A percentile compares a stretch with the other conserved stretches of the same genome.
These are phyloP conservation scores for Pichia sp. DNA, from an alignment of 1,139 yeast species.

Conservation along the genomic window DNA sequence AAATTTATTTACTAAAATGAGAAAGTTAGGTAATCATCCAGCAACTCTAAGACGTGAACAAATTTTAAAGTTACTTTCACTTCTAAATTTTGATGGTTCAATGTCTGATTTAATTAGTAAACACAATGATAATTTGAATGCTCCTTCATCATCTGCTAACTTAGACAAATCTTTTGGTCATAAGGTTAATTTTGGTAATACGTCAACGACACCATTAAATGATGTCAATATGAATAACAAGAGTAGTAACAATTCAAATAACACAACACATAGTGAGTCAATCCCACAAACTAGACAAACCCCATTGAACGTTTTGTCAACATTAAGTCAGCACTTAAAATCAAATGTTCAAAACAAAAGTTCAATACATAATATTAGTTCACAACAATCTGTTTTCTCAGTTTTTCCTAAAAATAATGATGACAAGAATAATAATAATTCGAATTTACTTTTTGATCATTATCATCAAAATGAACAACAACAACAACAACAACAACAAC, in stretches of 20 bases:
- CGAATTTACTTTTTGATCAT: neutral
- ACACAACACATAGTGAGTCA: neutral
- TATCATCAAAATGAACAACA: neutral
- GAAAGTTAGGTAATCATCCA: constrained; percentile 69
- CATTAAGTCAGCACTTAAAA: neutral
- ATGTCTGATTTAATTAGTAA: constrained; percentile 51
- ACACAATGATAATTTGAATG: constrained; percentile 45
- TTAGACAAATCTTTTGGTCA: constrained; percentile 13
- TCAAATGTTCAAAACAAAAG: neutral
- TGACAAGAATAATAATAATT: neutral
- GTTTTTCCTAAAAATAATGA: neutral
- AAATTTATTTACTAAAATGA: constrained; percentile 64
- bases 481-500: neutral
- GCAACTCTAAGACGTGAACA: constrained; percentile 73
- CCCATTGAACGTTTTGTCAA: neutral
- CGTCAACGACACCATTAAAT: neutral
- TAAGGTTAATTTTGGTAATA: neutral
- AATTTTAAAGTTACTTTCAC: constrained; percentile 53
- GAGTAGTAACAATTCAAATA: neutral
- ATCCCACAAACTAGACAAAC: neutral
- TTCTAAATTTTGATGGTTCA: constrained; percentile 62
- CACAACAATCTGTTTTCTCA: neutral
- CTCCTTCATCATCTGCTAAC: constrained; percentile 22
- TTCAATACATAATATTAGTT: neutral
- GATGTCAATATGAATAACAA: neutral